A percentile compares a stretch with the other conserved stretches of the same genome.
Evolutionary conservation across 148 eudicot species (phyloP).

Genomic region (Rhododendron molle): DNA sequence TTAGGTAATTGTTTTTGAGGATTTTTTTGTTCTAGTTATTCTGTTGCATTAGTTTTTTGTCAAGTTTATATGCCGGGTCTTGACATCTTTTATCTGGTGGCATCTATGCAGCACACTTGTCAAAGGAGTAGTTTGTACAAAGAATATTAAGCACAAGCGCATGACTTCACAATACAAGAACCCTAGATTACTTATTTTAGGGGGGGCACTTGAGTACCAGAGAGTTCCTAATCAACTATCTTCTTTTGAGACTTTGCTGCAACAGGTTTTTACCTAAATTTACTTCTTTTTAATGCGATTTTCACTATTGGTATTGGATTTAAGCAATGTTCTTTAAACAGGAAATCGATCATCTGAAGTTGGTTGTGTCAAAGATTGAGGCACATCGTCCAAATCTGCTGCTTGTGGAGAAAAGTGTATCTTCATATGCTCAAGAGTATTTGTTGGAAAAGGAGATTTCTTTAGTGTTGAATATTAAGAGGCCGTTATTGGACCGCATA

Average conservation of each 20-base stretch:
- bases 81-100: neutral
- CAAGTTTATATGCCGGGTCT: neutral
- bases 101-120: constrained; percentile 74
- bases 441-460: constrained; percentile 89
- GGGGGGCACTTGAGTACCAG: constrained; percentile 94
- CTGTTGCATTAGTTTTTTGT: neutral
- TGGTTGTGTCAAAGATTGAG: constrained; percentile 84
- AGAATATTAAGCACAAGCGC: constrained; percentile 96
- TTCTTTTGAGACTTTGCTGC: constrained; percentile 75
- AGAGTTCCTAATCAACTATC: constrained; percentile 74
- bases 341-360: constrained; percentile 86
- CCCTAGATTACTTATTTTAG: constrained; percentile 73
- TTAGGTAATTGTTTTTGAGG: neutral
- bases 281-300: neutral
- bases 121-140: constrained; percentile 93
- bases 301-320: neutral
- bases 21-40: neutral
- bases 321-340: constrained; percentile 28
- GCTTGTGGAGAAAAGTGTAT: constrained; percentile 95
- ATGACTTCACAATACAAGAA: constrained; percentile 90
- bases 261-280: constrained; percentile 50
- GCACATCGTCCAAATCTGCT: constrained; percentile 83
- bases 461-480: constrained; percentile 89
- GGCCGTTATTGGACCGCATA: constrained; percentile 71
- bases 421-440: constrained; percentile 90